phyloP scores from a whole-genome alignment of 495 filamentous ascomycete genomes.

The Annulohypoxylon nitens region DNA sequence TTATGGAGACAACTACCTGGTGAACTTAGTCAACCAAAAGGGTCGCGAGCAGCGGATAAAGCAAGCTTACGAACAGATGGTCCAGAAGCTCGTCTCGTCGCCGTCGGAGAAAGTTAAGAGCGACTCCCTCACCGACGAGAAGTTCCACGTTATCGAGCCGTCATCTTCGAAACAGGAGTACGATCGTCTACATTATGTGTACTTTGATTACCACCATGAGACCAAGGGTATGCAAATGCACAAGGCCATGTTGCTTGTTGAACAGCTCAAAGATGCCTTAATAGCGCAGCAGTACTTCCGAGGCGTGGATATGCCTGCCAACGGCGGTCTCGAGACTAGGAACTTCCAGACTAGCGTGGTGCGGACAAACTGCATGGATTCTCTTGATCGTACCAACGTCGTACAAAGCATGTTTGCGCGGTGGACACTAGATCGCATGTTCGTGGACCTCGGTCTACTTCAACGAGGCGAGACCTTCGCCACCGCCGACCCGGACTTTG shows the following conservation, averaged over 20 bases:
- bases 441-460: constrained; percentile 84
- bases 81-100: constrained; percentile 77
- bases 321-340: constrained; percentile 81
- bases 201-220: constrained; percentile 98
- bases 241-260: constrained; percentile 85
- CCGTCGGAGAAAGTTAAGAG: constrained; percentile 72
- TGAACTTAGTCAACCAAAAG: constrained; percentile 96
- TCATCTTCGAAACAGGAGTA: constrained; percentile 67
- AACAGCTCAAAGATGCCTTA: constrained; percentile 79
- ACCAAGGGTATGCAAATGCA: constrained; percentile 96
- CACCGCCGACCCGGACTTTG: constrained; percentile 80
- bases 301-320: constrained; percentile 83
- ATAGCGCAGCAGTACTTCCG: constrained; percentile 89
- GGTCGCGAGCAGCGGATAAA: constrained; percentile 90
- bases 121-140: constrained; percentile 74
- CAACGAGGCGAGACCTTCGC: constrained; percentile 74
- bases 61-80: constrained; percentile 89
- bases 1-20: constrained; percentile 96
- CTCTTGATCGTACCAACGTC: constrained; percentile 96
- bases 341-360: constrained; percentile 86
- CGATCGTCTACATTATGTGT: constrained; percentile 91
- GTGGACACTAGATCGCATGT: constrained; percentile 86
- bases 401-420: constrained; percentile 95
- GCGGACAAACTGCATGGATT: constrained; percentile 99
- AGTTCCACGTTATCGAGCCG: constrained; percentile 82